These are phyloP conservation scores for Trifolium dubium DNA, from an alignment of 306 rosid genomes.

Conservation along the genomic window DNA sequence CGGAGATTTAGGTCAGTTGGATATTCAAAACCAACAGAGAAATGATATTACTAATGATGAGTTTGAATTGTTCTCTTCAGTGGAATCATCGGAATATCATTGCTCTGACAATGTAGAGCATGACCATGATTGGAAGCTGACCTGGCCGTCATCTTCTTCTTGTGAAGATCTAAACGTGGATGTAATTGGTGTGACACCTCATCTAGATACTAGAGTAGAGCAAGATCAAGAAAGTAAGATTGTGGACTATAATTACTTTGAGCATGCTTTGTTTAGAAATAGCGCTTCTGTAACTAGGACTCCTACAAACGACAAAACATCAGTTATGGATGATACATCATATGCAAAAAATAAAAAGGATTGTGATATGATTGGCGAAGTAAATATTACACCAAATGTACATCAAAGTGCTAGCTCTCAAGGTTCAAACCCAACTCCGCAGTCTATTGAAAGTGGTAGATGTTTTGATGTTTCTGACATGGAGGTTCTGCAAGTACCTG, in stretches of 20 bases:
- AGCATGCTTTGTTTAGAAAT: slow-evolving; percentile 14
- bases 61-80: slow-evolving; percentile 37
- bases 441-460: slow-evolving; percentile 34
- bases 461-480: slow-evolving; percentile 36
- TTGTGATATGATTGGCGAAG: slow-evolving; percentile 35
- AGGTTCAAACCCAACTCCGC: slow-evolving; percentile 53
- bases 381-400: slow-evolving; percentile 24
- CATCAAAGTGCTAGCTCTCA: slow-evolving; percentile 52
- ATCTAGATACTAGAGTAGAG: slow-evolving; percentile 36
- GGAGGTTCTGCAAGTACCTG: slow-evolving; percentile 39
- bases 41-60: slow-evolving; percentile 34
- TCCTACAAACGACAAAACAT: slow-evolving; percentile 42
- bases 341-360: slow-evolving; percentile 9
- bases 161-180: slow-evolving; percentile 30
- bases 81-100: slow-evolving; percentile 38
- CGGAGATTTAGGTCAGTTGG: slow-evolving; percentile 38
- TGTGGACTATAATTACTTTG: slow-evolving; percentile 33
- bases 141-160: slow-evolving; percentile 38
- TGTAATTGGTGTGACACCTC: slow-evolving; percentile 29
- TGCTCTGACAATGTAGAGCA: slow-evolving; percentile 41
- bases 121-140: slow-evolving; percentile 27
- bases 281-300: slow-evolving; percentile 15
- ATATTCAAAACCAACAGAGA: slow-evolving; percentile 34
- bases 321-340: slow-evolving; percentile 17
- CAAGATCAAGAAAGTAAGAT: slow-evolving; percentile 34